These are phyloP conservation scores for Crithidia bombi DNA, from an alignment of 208 protist species.

Conservation along the genomic window DNA sequence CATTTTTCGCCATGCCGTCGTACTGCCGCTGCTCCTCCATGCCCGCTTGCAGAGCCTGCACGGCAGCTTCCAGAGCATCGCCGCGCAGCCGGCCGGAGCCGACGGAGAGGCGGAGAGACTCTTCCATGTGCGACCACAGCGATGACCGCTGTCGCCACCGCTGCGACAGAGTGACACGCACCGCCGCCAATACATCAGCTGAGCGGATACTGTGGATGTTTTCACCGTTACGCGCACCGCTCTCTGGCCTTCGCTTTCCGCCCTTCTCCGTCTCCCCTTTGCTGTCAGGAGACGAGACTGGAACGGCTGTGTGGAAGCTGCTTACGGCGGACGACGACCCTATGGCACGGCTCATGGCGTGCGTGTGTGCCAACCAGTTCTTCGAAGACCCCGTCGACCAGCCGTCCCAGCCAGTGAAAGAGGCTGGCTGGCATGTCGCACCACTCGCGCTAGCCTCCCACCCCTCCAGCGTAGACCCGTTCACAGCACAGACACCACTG, in stretches of 20 bases:
- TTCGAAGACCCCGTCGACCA: conserved; percentile 24
- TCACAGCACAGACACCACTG: background rate
- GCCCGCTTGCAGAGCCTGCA: conserved; percentile 40
- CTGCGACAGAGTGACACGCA: conserved; percentile 21
- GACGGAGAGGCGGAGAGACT: conserved; percentile 39
- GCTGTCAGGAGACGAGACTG: background rate
- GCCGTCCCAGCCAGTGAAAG: conserved; percentile 12
- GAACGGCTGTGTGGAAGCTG: background rate
- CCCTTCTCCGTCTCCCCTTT: background rate
- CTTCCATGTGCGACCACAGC: conserved; percentile 46
- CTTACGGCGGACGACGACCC: background rate
- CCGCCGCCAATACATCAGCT: conserved; percentile 6
- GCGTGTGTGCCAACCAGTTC: conserved; percentile 30
- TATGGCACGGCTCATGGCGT: conserved; percentile 30
- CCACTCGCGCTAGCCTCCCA: background rate
- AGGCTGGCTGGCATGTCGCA: background rate
- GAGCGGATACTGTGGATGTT: background rate
- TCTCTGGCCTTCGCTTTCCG: background rate
- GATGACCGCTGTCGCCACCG: conserved; percentile 25
- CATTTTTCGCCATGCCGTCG: background rate
- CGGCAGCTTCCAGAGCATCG: conserved; percentile 50
- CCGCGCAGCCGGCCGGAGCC: conserved; percentile 46
- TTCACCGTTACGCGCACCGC: background rate
- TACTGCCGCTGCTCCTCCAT: conserved; percentile 33
- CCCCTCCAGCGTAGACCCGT: background rate